Evolutionary conservation across 495 filamentous ascomycete genomes (phyloP), one percentile per base, ranked within the genome.

Genomic region (Haplographium delicatum): DNA sequence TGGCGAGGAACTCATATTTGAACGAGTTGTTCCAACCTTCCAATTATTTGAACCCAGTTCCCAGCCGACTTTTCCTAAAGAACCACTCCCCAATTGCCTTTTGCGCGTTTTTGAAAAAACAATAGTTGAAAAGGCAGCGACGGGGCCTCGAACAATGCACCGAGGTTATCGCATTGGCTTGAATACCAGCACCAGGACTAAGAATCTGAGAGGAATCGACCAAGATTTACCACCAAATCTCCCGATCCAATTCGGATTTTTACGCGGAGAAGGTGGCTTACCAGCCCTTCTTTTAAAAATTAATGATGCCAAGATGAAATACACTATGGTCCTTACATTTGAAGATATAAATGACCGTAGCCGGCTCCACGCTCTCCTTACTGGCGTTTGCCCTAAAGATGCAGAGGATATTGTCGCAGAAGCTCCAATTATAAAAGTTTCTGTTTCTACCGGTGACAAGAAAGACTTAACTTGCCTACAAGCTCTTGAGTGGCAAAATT

Each of bases 91-190:
- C 28, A 69, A 79, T 16, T 93, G 88, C 60, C 77, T 77, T 18
- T 53, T 91, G 41, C 73, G 78, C 15, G 43, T 94, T 27, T 96
- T 91, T 59, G 88, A 94, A 61, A 78, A 76, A 39, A 67, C 74
- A 0, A 64, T 74, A 11, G 78, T 74, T 18, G 70, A 84, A 47
- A 78, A 69, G 8, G 85, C 85, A 44, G 83, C 83, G 9, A 82
- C 78, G 5, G 85, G 86, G 0, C 75, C 74, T 19, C 77, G 86
- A 31, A 78, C 66, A 40, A 73, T 82, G 48, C 89, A 93, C 59
- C 75, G 77, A 28, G 89, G 90, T 1, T 90, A 84, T 67, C 79
- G 90, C 10, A 64, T 95, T 43, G 73, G 80, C 6, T 75, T 91
- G 3, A 72, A 87, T 13, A 94, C 89, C 0, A 85, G 80, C 25